Evolutionary conservation across 345 rosid species (phyloP).

Genomic region (Bruguiera parviflora): DNA sequence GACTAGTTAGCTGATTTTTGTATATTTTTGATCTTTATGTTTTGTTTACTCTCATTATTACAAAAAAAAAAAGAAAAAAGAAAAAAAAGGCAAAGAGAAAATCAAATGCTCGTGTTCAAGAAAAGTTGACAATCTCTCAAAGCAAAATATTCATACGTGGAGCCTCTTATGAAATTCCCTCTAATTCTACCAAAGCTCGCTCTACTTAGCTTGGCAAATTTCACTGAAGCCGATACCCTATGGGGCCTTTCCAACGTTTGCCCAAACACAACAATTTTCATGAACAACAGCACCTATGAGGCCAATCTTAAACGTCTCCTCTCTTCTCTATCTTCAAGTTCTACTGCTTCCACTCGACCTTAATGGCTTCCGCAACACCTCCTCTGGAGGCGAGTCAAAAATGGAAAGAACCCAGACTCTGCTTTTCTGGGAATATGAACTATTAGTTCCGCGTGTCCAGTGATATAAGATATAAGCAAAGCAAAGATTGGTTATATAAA

Average conservation of each 20-base stretch:
- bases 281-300: conserved; percentile 7
- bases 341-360: background rate
- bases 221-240: background rate
- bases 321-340: conserved; percentile 12
- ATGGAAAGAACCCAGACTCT: no score
- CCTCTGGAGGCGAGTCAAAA: background rate
- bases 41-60: no score
- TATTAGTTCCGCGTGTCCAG: no score
- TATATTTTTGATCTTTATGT: no score
- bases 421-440: no score
- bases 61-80: no score
- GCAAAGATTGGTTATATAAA: no score
- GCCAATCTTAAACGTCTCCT: conserved; percentile 12
- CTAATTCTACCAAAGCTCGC: background rate
- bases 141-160: background rate
- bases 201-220: background rate
- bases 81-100: no score
- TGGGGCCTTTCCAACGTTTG: background rate
- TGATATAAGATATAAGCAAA: no score
- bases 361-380: conserved; percentile 9
- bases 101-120: no score
- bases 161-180: background rate
- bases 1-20: no score
- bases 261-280: background rate
- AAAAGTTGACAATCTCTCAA: no score